These are phyloP conservation scores for Exserohilum turcica DNA, from an alignment of 2,329 filamentous ascomycete genomes.

Conservation along the genomic window DNA sequence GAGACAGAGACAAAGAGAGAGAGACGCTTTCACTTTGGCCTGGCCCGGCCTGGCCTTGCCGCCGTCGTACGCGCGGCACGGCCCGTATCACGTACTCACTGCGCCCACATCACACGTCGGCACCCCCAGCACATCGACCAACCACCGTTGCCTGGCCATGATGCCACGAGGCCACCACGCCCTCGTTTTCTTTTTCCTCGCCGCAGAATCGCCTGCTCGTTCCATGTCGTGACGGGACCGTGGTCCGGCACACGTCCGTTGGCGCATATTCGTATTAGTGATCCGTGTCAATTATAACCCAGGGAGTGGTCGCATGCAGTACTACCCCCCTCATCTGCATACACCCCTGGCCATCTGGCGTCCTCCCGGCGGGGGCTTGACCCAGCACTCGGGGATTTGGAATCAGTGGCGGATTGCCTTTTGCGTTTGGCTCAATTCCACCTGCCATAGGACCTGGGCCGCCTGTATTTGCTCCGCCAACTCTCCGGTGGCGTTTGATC, in stretches of 20 bases:
- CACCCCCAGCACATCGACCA: no score
- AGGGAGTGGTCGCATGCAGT: background rate
- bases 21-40: no score
- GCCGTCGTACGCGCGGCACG: slow-evolving; percentile 4
- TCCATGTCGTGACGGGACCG: background rate
- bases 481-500: background rate
- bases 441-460: background rate
- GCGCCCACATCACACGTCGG: background rate
- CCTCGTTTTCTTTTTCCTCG: background rate
- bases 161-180: background rate
- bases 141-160: no score
- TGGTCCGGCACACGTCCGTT: background rate
- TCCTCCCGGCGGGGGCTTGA: background rate
- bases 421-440: background rate
- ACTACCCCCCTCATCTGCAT: background rate
- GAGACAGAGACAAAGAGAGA: no score
- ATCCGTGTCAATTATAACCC: background rate
- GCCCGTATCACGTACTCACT: slow-evolving; percentile 1
- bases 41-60: background rate
- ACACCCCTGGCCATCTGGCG: background rate
- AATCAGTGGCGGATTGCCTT: background rate
- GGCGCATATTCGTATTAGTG: background rate
- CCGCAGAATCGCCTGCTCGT: background rate
- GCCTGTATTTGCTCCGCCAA: background rate
- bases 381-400: background rate